These are phyloP conservation scores for Coffea humblotiana DNA, from an alignment of 305 asterid genomes.

Conservation along the genomic window DNA sequence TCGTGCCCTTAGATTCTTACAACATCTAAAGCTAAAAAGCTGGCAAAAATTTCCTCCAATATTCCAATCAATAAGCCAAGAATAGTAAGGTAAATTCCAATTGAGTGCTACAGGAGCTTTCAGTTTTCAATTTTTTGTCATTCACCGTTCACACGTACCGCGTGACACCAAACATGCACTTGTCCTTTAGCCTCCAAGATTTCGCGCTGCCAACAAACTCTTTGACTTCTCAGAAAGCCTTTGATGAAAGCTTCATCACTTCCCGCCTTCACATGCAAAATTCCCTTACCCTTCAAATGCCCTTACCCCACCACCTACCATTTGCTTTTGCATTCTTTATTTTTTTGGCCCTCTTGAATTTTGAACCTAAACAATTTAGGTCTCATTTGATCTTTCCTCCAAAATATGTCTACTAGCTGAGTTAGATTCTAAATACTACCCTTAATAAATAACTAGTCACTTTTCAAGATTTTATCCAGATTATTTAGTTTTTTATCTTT, in stretches of 20 bases:
- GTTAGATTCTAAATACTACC: too few species aligned
- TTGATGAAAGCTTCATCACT: neutral
- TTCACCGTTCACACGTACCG: constrained; percentile 14
- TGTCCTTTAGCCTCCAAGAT: constrained; percentile 22
- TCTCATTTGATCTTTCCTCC: neutral
- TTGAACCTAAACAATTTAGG: neutral
- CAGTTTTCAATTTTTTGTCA: neutral
- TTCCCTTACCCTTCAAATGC: neutral
- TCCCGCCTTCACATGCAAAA: constrained; percentile 33
- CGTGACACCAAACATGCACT: constrained; percentile 29
- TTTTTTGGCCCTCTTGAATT: neutral
- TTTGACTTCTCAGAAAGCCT: constrained; percentile 22
- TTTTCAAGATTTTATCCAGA: too few species aligned
- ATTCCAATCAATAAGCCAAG: neutral
- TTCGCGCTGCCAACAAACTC: constrained; percentile 28
- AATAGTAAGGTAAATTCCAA: neutral
- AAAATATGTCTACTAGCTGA: too few species aligned
- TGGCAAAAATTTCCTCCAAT: neutral
- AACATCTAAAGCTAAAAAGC: neutral
- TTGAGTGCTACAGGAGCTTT: neutral
- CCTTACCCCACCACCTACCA: neutral
- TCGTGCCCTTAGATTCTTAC: neutral
- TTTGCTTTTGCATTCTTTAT: too few species aligned
- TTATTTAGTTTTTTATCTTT: too few species aligned
- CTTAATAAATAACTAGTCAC: too few species aligned